Base-by-base conservation (phyloP, 768 basidiomycete genomes). In the Lyophyllum shimeji region DNA sequence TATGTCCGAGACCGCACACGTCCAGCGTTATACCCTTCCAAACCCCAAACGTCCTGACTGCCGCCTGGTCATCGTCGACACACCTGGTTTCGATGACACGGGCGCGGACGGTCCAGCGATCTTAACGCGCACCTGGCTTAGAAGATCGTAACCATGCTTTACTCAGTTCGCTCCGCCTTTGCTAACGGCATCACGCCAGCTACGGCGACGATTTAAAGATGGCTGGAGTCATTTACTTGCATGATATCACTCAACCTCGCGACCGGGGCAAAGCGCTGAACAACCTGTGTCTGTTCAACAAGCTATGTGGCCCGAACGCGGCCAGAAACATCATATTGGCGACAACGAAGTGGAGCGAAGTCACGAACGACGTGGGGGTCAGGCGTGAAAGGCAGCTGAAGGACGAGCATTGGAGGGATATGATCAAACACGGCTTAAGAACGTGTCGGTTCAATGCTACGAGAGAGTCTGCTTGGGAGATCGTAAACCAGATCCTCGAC, bases 151-250 rank as follows among this genome's bases (percentile, higher is more conserved):
- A n/a, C n/a, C n/a, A n/a, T n/a, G 39, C 63, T 52, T 23, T 1
- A 24, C 23, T 0, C 18, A 42, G 13, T 31, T 21, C n/a, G 21
- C 18, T 8, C 21, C 27, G 25, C 20, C 20, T 21, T 42, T 53
- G 3, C 51, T n/a, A n/a, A n/a, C 27, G 23, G 49, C 21, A 46
- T 47, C 42, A 7, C 52, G 8, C n/a, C 11, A 63, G 63, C 17
- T 63, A 63, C 33, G 50, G 52, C 37, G 46, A 46, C 4, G 45
- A 53, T 43, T 57, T 61, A 58, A 59, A 63, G 42, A 55, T 63
- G 25, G 60, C 57, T 18, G 63, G 63, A 20, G 42, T 63, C 12
- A 51, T 63, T 8, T 63, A 63, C 40, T 53, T 63, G 13, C 46
- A 63, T n/a, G 52, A 59, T 27, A 59, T 61, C 29, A 49, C 52